Base-by-base conservation (phyloP, 1,284 basidiomycete genomes). In the Papiliotrema fonsecae region DNA sequence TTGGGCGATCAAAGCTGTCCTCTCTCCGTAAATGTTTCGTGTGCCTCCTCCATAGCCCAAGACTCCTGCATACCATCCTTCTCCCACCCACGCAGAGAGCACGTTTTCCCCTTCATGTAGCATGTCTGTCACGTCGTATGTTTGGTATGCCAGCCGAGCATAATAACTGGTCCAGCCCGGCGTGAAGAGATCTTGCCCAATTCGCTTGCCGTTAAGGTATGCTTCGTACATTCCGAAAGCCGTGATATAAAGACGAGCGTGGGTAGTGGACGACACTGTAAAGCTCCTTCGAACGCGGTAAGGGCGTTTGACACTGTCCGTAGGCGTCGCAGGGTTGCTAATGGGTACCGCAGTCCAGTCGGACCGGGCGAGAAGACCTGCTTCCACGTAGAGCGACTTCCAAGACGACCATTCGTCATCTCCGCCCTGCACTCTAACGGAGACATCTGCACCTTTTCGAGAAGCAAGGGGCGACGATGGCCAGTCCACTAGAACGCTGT, bases 131-230 rank as follows among this genome's bases (percentile, higher is more conserved):
- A 73, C 47, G 37, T 69, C 67, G 49, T 58, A 64, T 0, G 52
- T 58, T 51, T 69, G 69, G 44, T 68, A 71, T 18, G 51, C 36
- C 3, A 66, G 56, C n/a, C 58, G 63, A 49, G 65, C 48, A 11
- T 53, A 38, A 54, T 73, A 73, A 21, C 47, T 51, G 27, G 58
- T 59, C 69, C 69, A 71, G 19, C 70, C 70, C 2, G 70, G 70
- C 1, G 66, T 51, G 5, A 73, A 52, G 18, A 63, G 47, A 6
- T 71, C 61, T 37, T 70, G 62, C 24, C 62, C 64, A 9, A 73
- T 54, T 3, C 36, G 40, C 10, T 50, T 34, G 10, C 65, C 70
- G 50, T 73, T 73, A 50, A 71, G 49, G 1, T 49, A 24, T 1
- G 56, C 46, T 27, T 62, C 55, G 56, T 71, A 73, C 14, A 69